Percentiles rank a stretch among this genome's conserved stretches.
Conservation (phyloP, 352 stramenopile species). For the Pythium myriotylum region DNA sequence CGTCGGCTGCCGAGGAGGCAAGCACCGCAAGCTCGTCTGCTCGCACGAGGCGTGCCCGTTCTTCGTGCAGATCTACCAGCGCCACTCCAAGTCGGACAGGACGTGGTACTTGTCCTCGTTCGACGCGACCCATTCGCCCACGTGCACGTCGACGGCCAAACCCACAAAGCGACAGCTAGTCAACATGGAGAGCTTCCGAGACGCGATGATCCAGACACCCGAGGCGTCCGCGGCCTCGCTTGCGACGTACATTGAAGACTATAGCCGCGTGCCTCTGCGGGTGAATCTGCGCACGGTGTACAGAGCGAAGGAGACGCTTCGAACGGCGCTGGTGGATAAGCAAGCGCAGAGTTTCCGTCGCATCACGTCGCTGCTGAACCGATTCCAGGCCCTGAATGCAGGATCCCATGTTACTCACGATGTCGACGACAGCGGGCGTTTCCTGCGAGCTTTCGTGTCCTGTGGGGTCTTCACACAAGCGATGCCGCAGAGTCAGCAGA, state of each 20-base stretch:
- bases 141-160: constrained; percentile 51
- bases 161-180: constrained; percentile 62
- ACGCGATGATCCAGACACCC: constrained; percentile 32
- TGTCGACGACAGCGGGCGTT: constrained; percentile 32
- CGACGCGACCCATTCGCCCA: constrained; percentile 39
- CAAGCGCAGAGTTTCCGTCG: constrained; percentile 41
- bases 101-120: constrained; percentile 68
- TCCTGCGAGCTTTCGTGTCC: constrained; percentile 49
- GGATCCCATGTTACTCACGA: constrained; percentile 34
- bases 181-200: constrained; percentile 43
- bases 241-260: constrained; percentile 34
- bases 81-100: constrained; percentile 53
- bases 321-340: constrained; percentile 33
- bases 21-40: constrained; percentile 62
- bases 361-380: constrained; percentile 43
- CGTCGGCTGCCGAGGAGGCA: constrained; percentile 55
- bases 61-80: constrained; percentile 70
- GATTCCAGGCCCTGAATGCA: constrained; percentile 42
- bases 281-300: constrained; percentile 62
- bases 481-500: constrained; percentile 51
- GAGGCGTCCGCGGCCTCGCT: constrained; percentile 43
- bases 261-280: constrained; percentile 18
- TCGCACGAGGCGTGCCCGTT: constrained; percentile 47
- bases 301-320: constrained; percentile 52
- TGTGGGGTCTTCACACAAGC: constrained; percentile 46